These are phyloP conservation scores for Carex cristatella DNA, from an alignment of 176 grass and related monocot species.

Conservation along the genomic window DNA sequence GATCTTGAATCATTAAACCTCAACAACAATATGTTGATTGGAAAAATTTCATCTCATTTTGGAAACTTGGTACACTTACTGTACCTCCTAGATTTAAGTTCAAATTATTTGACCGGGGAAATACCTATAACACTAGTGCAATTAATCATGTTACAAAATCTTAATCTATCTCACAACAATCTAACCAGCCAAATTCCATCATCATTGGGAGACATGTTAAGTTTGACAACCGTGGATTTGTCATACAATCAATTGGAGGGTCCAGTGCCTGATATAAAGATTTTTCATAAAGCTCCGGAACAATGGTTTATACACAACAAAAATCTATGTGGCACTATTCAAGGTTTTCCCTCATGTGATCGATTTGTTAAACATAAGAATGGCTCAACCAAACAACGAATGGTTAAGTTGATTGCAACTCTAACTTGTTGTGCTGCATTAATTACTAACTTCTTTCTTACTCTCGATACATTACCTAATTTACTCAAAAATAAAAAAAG, in stretches of 20 bases:
- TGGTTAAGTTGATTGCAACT: not conserved
- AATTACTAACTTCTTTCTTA: not conserved
- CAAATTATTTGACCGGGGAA: slow-evolving; percentile 20
- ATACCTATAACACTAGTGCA: not conserved
- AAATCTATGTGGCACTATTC: not conserved
- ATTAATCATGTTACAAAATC: not conserved
- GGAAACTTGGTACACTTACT: not conserved
- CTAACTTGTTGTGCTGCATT: not conserved
- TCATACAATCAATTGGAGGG: slow-evolving; percentile 38
- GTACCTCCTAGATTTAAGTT: slow-evolving; percentile 18
- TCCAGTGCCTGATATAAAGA: not conserved
- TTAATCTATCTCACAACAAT: not conserved
- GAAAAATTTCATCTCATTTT: not conserved
- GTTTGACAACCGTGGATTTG: slow-evolving; percentile 26
- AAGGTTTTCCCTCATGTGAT: slow-evolving; percentile 1
- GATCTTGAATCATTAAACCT: not conserved
- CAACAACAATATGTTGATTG: not conserved
- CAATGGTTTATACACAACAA: slow-evolving; percentile 5
- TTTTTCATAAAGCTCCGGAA: not conserved
- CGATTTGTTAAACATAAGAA: not conserved
- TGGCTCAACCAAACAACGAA: not conserved
- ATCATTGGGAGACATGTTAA: slow-evolving; percentile 10
- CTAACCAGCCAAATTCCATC: slow-evolving; percentile 16
- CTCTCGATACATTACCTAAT: not conserved
- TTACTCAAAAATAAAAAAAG: not conserved